Base-by-base conservation (phyloP, 2,329 filamentous ascomycete genomes). In the Metarhizium brunneum region DNA sequence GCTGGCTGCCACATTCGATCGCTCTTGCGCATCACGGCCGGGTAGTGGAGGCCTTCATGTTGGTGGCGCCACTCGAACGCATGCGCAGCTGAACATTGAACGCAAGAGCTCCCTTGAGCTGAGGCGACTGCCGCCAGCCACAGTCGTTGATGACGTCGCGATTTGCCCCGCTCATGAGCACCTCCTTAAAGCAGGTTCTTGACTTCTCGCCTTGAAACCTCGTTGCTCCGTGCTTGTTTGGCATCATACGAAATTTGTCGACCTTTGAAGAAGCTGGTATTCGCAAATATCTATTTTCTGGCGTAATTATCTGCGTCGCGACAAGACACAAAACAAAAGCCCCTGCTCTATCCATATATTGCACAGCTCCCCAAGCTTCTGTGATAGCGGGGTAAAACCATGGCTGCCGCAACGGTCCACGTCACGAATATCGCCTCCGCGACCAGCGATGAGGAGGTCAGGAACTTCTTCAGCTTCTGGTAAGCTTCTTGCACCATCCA, bases 381-480 rank as follows among this genome's bases (percentile, higher is more conserved):
- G 40, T n/a, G 13, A 48, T 40, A 50, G 56, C 54, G 48, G 54
- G 50, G 50, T 50, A 40, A 53, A 48, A 51, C 38, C 38, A 60
- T 58, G 57, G 54, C 60, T 18, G 43, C 55, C 54, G 38, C 59
- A 42, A 60, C 59, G 32, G 90, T 96, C 61, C 77, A 92, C 76
- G 92, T 97, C 66, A 88, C 88, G 76, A 92, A 94, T 77, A 96
- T 99, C 75, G 85, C 88, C 63, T 70, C 78, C 60, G 75, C 86
- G 70, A 96, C 92, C 56, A 84, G 82, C 63, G 91, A 99, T 74
- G 87, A 92, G 75, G 91, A 97, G 74, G 85, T 99, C 65, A 85
- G 84, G 68, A 92, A 96, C 69, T 99, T 99, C 81, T 99, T 99
- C 80, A 94, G 88, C 78, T 97, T 97, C 75, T 87, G 84, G 90